Evolutionary conservation across 345 rosid species (phyloP), one percentile per base, ranked within the genome.

Genomic region (Lepidium aucheri): DNA sequence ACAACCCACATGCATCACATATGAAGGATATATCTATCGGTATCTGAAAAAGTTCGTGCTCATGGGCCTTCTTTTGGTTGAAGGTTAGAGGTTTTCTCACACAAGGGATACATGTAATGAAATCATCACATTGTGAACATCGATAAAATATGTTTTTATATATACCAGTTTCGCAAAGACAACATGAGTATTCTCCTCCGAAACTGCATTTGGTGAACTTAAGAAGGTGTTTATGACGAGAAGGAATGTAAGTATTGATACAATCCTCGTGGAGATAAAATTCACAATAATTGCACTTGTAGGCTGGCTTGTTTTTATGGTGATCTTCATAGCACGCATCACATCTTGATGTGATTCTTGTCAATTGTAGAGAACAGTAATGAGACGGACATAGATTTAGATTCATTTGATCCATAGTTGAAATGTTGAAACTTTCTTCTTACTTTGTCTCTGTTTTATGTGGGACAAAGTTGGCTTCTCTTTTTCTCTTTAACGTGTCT

Each of bases 191-290:
- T n/a, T n/a, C n/a, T n/a, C n/a, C n/a, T n/a, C n/a, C n/a, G n/a
- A n/a, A n/a, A n/a, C 22, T 20, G 1, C 4, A 0, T 0, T 0
- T 14, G 16, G 8, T 17, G 62, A 53, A 12, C 34, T 32, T 10
- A 42, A 66, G 62, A 33, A 61, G 26, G 22, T 53, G 62, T 42
- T 42, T 42, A 42, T 65, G 72, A 38, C 46, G 65, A 46, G 63
- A 57, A 35, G 50, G 50, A 39, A 56, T 36, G 8, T 26, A 26
- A 7, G 4, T 0, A 10, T 24, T 28, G 18, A 26, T 2, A 45
- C 72, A 67, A 34, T 46, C 72, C 40, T 26, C 30, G 30, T 67
- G 64, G 39, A 56, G 1, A 53, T 4, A 53, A 18, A 32, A 53
- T 8, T 1, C 1, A 52, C 53, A 53, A 3, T 4, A 0, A 1